Evolutionary conservation across 495 filamentous ascomycete species (phyloP).

Genomic region (Evernia prunastri): DNA sequence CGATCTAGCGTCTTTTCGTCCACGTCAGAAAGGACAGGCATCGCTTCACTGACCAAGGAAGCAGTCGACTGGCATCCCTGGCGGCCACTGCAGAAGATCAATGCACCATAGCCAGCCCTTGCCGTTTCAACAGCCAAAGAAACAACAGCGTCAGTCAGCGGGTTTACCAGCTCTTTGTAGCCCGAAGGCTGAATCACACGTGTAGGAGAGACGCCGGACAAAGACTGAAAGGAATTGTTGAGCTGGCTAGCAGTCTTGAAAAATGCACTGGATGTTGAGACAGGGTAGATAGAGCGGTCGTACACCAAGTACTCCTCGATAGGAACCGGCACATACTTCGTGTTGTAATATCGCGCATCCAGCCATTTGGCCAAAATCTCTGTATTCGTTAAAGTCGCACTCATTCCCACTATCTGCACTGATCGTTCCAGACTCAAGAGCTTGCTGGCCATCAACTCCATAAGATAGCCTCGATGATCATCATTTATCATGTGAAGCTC

Average conservation of each 20-base stretch:
- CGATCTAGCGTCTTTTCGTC: constrained; percentile 47
- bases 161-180: constrained; percentile 55
- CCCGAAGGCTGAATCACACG: constrained; percentile 48
- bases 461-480: constrained; percentile 68
- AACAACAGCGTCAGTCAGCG: constrained; percentile 63
- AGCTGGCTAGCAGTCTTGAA: constrained; percentile 55
- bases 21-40: constrained; percentile 43
- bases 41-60: constrained; percentile 53
- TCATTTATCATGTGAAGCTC: constrained; percentile 82
- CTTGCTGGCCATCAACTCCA: constrained; percentile 78
- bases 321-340: constrained; percentile 66
- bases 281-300: constrained; percentile 63
- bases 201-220: constrained; percentile 38
- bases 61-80: constrained; percentile 59
- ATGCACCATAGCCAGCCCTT: constrained; percentile 58
- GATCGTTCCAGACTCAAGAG: constrained; percentile 60
- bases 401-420: constrained; percentile 78
- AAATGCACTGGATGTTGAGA: constrained; percentile 54
- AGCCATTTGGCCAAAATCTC: constrained; percentile 65
- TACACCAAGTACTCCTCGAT: constrained; percentile 73
- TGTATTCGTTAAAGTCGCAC: constrained; percentile 73
- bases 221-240: constrained; percentile 34
- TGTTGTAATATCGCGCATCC: constrained; percentile 63
- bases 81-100: constrained; percentile 74
- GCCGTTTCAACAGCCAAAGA: constrained; percentile 62